These are phyloP conservation scores for Microcyclospora tardicrescens DNA, from an alignment of 2,329 filamentous ascomycete genomes.

Conservation along the genomic window DNA sequence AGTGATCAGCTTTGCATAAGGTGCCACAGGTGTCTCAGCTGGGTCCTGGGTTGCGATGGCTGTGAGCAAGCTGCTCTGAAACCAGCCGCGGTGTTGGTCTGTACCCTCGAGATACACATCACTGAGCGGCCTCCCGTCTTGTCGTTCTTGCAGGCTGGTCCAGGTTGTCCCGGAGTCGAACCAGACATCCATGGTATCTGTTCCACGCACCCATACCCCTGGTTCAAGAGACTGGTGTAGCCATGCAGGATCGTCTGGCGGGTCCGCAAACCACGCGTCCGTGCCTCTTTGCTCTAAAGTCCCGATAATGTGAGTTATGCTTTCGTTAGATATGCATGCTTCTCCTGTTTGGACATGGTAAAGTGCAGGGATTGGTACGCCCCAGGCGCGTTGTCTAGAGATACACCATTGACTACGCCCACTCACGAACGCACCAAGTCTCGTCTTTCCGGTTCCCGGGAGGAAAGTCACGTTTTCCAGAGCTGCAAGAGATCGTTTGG, in stretches of 20 bases:
- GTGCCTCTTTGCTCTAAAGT: constrained; percentile 65
- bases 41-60: constrained; percentile 53
- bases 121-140: constrained; percentile 38
- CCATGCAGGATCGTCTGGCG: constrained; percentile 63
- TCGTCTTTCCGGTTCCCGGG: constrained; percentile 57
- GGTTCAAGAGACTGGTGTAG: constrained; percentile 49
- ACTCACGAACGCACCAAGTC: constrained; percentile 74
- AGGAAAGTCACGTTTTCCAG: constrained; percentile 65
- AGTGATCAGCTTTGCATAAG: constrained; percentile 82
- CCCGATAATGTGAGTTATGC: constrained; percentile 71
- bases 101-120: constrained; percentile 90
- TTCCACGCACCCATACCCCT: constrained; percentile 57
- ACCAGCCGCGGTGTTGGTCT: constrained; percentile 96
- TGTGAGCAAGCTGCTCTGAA: constrained; percentile 89
- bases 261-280: constrained; percentile 92
- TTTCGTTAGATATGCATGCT: constrained; percentile 65
- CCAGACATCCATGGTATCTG: constrained; percentile 98
- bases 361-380: constrained; percentile 85
- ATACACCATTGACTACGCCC: constrained; percentile 96
- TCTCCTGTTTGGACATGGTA: constrained; percentile 51
- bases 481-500: constrained; percentile 55
- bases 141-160: constrained; percentile 40
- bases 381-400: constrained; percentile 89
- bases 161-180: constrained; percentile 97
- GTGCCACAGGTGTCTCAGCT: constrained; percentile 38